These are phyloP conservation scores for Xylaria sp. DNA, from an alignment of 2,329 filamentous ascomycete genomes.

Conservation along the genomic window DNA sequence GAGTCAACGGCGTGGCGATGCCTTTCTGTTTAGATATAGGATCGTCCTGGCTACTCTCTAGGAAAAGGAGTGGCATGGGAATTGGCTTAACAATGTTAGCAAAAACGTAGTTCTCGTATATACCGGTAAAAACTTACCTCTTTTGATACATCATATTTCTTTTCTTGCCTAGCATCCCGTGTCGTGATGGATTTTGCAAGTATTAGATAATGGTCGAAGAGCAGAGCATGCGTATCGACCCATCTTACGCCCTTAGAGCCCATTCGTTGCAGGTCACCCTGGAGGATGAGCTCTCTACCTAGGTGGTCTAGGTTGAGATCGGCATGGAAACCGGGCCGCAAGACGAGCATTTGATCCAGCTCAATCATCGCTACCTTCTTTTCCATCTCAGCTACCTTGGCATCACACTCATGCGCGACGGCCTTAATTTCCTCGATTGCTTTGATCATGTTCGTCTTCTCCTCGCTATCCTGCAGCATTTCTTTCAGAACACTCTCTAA, in stretches of 20 bases:
- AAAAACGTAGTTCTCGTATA: constrained; percentile 4
- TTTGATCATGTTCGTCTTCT: constrained; percentile 83
- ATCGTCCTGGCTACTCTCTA: constrained; percentile 93
- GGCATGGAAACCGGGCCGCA: constrained; percentile 87
- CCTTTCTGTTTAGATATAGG: constrained; percentile 86
- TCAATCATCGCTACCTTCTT: constrained; percentile 92
- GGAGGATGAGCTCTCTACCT: constrained; percentile 88
- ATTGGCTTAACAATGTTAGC: constrained; percentile 70
- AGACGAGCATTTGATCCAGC: constrained; percentile 81
- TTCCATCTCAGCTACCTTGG: constrained; percentile 89
- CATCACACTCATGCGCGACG: constrained; percentile 90
- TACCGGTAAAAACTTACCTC: constrained; percentile 65
- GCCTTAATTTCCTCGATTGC: constrained; percentile 92
- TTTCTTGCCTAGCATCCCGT: constrained; percentile 76
- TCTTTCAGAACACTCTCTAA: constrained; percentile 85
- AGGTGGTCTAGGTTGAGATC: constrained; percentile 93
- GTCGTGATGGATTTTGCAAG: constrained; percentile 81
- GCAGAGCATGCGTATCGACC: constrained; percentile 91
- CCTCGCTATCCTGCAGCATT: constrained; percentile 84
- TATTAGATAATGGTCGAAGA: constrained; percentile 97
- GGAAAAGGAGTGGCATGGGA: constrained; percentile 92
- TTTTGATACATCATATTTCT: constrained; percentile 94
- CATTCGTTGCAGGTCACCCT: constrained; percentile 89
- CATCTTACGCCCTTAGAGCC: constrained; percentile 90
- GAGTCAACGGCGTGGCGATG: constrained; percentile 70